Conservation (phyloP, 371 early-diverging fungal species). For the Mucor piriformis region DNA sequence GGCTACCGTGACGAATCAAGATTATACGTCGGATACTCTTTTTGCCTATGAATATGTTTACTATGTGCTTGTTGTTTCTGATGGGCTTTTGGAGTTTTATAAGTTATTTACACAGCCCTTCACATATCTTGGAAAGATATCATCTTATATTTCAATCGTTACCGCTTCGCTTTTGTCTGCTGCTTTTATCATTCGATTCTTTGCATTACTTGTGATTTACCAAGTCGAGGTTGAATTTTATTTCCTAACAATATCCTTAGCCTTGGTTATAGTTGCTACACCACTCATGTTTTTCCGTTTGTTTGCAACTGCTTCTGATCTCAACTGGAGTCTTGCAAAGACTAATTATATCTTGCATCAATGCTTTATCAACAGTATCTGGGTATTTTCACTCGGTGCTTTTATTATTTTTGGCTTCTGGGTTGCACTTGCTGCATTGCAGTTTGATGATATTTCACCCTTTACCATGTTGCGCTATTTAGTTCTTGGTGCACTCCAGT, state of each 20-base stretch:
- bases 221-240: conserved; percentile 18
- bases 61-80: conserved; percentile 41
- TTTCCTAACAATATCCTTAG: conserved; percentile 23
- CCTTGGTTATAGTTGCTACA: conserved; percentile 35
- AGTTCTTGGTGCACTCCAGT: conserved; percentile 50
- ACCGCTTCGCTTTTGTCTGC: conserved; percentile 22
- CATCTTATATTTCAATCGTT: conserved; percentile 32
- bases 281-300: conserved; percentile 47
- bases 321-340: conserved; percentile 37
- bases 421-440: conserved; percentile 42
- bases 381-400: conserved; percentile 30
- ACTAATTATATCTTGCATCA: conserved; percentile 27
- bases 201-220: conserved; percentile 17
- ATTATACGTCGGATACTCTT: conserved; percentile 32
- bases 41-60: conserved; percentile 42
- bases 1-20: conserved; percentile 33
- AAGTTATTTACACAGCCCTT: conserved; percentile 26
- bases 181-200: conserved; percentile 31
- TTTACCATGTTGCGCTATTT: conserved; percentile 35
- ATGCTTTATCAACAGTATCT: conserved; percentile 37
- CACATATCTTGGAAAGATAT: conserved; percentile 21
- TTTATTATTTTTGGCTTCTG: conserved; percentile 39
- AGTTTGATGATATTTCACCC: conserved; percentile 35
- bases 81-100: conserved; percentile 31
- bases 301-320: conserved; percentile 22